Percentiles rank a stretch among this genome's conserved stretches.
These are phyloP conservation scores for Pseudocercospora cruenta DNA, from an alignment of 2,329 filamentous ascomycete species.

Conservation along the genomic window DNA sequence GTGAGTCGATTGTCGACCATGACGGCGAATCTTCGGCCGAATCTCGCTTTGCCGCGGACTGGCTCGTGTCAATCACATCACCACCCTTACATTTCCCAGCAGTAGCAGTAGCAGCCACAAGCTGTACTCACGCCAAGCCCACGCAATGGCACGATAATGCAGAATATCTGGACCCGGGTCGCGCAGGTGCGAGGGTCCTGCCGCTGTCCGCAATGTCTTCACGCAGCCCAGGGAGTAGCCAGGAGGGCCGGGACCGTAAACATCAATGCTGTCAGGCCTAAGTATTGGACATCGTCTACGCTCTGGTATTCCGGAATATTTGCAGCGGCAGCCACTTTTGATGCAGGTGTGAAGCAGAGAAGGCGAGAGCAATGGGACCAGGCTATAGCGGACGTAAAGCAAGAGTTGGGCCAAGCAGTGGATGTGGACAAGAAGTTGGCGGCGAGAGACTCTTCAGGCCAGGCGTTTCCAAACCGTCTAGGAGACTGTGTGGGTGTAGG, in stretches of 20 bases:
- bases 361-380: slow-evolving; percentile 64
- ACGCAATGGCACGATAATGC: slow-evolving; percentile 56
- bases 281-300: slow-evolving; percentile 56
- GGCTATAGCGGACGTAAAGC: slow-evolving; percentile 60
- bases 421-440: slow-evolving; percentile 11
- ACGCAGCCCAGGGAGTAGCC: slow-evolving; percentile 50
- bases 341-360: slow-evolving; percentile 62
- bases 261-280: slow-evolving; percentile 57
- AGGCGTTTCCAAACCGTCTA: not conserved
- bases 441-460: not conserved
- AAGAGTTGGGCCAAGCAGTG: slow-evolving; percentile 45
- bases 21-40: not conserved
- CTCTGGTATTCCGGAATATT: slow-evolving; percentile 70
- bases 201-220: slow-evolving; percentile 65
- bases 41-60: not conserved
- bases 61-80: not conserved
- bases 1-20: not conserved
- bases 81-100: not conserved
- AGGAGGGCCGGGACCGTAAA: slow-evolving; percentile 55
- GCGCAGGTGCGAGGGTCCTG: slow-evolving; percentile 64
- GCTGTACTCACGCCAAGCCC: not conserved
- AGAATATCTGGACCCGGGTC: slow-evolving; percentile 69
- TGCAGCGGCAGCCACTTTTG: slow-evolving; percentile 65
- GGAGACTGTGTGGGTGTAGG: not conserved
- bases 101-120: not conserved